Base-by-base conservation (phyloP, 495 filamentous ascomycete genomes). In the Penicillium psychrofluorescens region DNA sequence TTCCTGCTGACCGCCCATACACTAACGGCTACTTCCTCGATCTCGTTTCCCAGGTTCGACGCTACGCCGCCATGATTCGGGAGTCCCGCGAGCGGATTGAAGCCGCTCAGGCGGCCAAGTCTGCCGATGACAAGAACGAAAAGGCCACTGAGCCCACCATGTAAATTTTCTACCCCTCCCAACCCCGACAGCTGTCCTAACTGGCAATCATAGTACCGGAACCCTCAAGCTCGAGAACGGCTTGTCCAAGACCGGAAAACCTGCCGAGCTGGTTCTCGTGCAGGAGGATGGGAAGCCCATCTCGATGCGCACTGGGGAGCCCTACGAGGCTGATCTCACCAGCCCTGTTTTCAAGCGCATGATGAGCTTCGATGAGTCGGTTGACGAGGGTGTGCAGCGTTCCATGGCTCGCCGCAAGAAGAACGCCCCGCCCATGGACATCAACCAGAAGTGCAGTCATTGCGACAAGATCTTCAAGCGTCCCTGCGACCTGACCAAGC, bases 11-110 rank as follows among this genome's bases (percentile, higher is more conserved):
- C 61, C 80, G 81, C 44, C 88, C 87, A 30, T 97, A 95, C 70
- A 88, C 79, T 77, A 85, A 82, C 74, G 82, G 81, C 48, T 97
- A 97, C 71, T 95, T 95, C 55, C 80, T 95, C 58, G 91, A 97
- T 71, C 83, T 95, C 43, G 76, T 90, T 56, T 85, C 87, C 53
- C 88, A 95, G 79, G 84, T 87, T 43, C 78, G 78, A 55, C 77
- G 81, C 43, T 86, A 87, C 74, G 84, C 84, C 38, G 63, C 67
- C 10, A 70, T 74, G 59, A 70, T 84, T 56, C 70, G 72, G n/a
- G 75, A 70, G 35, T 67, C 68, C 27, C 71, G 76, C 28, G 62
- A 75, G 38, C 60, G 61, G 40, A 48, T 56, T 38, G 51, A 52
- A 16, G 53, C 51, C 15, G 53, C 54, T 14, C 41, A 54, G 45